Evolutionary conservation across 2,329 filamentous ascomycete genomes (phyloP).

Genomic region (Epichloe brachyelytri): DNA sequence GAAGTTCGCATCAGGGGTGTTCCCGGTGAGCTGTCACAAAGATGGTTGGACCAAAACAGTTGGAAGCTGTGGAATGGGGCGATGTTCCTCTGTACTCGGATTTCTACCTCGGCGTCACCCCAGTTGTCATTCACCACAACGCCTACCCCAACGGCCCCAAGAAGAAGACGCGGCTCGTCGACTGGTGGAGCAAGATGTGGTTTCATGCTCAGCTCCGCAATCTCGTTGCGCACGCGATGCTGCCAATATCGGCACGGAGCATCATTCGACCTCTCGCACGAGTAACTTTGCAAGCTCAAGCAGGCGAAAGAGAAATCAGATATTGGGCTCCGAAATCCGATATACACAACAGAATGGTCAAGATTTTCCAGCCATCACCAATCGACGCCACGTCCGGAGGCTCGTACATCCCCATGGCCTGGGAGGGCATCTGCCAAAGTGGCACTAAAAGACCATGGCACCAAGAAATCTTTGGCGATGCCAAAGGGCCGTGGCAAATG

Average conservation of each 20-base stretch:
- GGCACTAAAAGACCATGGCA: slow-evolving; percentile 16
- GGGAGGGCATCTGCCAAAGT: slow-evolving; percentile 23
- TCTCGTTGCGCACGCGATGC: slow-evolving; percentile 16
- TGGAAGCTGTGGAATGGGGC: slow-evolving; percentile 15
- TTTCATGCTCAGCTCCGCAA: slow-evolving; percentile 20
- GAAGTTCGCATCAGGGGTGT: slow-evolving; percentile 15
- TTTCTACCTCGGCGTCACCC: slow-evolving; percentile 23
- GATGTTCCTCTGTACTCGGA: slow-evolving; percentile 22
- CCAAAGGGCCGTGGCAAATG: slow-evolving; percentile 16
- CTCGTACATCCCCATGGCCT: slow-evolving; percentile 14
- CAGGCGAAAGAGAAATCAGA: slow-evolving; percentile 5
- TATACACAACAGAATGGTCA: slow-evolving; percentile 7
- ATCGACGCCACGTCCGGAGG: slow-evolving; percentile 2
- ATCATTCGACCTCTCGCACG: slow-evolving; percentile 11
- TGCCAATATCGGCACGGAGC: not conserved
- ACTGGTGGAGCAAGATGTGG: slow-evolving; percentile 26
- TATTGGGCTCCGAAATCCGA: slow-evolving; percentile 14
- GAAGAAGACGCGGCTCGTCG: slow-evolving; percentile 18
- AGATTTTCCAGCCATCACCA: slow-evolving; percentile 13
- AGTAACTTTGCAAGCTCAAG: not conserved
- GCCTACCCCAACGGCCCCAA: slow-evolving; percentile 22
- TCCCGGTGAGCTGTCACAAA: slow-evolving; percentile 14
- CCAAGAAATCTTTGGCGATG: slow-evolving; percentile 21
- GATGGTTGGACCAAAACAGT: not conserved
- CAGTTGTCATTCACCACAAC: slow-evolving; percentile 25